Evolutionary conservation across 78 protist genomes (phyloP), one percentile per base, ranked within the genome.

Genomic region (Dictyostelium purpureum): DNA sequence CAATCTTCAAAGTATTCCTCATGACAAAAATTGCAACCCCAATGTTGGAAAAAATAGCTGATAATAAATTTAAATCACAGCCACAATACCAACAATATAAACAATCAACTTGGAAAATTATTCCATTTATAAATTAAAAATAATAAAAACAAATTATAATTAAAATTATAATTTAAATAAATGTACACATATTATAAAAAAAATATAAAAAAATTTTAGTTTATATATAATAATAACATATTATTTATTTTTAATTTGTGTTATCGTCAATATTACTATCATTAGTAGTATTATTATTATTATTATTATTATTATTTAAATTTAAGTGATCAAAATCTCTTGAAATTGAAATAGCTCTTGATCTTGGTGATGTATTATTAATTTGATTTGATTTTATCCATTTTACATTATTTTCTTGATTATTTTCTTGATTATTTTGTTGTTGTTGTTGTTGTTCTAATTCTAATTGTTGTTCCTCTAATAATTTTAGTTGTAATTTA

Each of bases 11-110:
- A 2, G 52, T 43, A n/a, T 24, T 69, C 12, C 42, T 81, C 24
- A 81, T 81, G 89, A 35, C 42, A 12, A 69, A 52, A 45, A 81
- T 81, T 21, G 21, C 89, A 26, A 67, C 89, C 3, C 89, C 89
- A 49, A 81, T 69, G 79, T 51, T 81, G 43, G 89, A 81, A 18
- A 47, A 66, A 52, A 28, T 18, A 3, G 12, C 89, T 0, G 61
- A 67, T 19, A 56, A 67, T n/a, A 66, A 69, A 66, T 81, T 26
- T 3, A 21, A 52, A n/a, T 24, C 18, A 4, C n/a, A 81, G 10
- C 76, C 69, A 7, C 45, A 28, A 16, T 81, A 81, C 54, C 79
- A 81, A 26, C 2, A 1, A 7, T 69, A 69, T 40, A 51, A 61
- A 40, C 47, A 69, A 40, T 47, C 89, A 14, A 81, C 89, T 4